Base-by-base conservation (phyloP, 768 basidiomycete genomes). In the Agaricus blazei region DNA sequence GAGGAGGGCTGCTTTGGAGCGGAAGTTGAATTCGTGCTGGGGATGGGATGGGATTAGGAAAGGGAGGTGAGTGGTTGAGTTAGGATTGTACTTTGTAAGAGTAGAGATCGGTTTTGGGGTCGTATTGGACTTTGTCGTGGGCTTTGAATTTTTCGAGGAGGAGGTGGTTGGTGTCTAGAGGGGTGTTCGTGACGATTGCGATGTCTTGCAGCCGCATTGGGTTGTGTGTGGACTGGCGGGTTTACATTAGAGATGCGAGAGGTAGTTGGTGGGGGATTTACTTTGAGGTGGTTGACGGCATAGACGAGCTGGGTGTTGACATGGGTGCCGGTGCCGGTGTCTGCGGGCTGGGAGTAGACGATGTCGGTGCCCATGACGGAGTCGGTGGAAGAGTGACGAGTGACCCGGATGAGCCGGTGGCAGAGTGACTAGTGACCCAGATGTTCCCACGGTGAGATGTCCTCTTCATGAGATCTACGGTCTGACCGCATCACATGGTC, bases 201-300 rank as follows among this genome's bases (percentile, higher is more conserved):
- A 96, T 76, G 65, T 96, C 93, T 68, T 94, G 87, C 46, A 95
- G 71, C 3, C 93, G 85, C 79, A 91, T 91, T 9, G 93, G 93
- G 57, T 83, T 85, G 56, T 79, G 82, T 24, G 88, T 84, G 1
- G 79, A 77, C 83, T 86, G 61, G 19, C 6, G 31, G 12, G 24
- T 36, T 5, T 14, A 37, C 19, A 43, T 15, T 15, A 43, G 14
- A 2, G 29, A 19, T 48, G 47, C 3, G 44, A 15, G 27, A 9
- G 8, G 41, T 19, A 7, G 19, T 11, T 37, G 15, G 14, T 57
- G 46, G 26, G 34, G 42, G 42, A 64, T 69, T 55, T 63, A 88
- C 89, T 75, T 90, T 94, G 57, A 95, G 80, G 68, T 87, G 79
- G 60, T 84, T 84, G 26, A 95, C 84, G 5, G 88, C 88, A 64